phyloP scores from a whole-genome alignment of 1,139 yeast genomes.

The Kodamaea sp. region DNA sequence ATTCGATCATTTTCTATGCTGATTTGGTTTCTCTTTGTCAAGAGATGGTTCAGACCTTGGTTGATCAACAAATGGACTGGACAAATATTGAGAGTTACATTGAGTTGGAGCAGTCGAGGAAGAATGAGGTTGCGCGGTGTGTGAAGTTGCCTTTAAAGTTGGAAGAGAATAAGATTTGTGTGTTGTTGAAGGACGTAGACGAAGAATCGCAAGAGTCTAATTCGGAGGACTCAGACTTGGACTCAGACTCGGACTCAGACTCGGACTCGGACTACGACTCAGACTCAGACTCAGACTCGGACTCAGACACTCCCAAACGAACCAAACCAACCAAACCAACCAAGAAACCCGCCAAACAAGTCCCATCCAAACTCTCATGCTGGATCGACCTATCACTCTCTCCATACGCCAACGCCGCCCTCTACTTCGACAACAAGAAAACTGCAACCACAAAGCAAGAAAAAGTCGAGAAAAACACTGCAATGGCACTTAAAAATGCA shows the following conservation, averaged over 20 bases:
- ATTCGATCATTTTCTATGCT: constrained; percentile 66
- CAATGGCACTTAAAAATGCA: constrained; percentile 78
- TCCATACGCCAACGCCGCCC: constrained; percentile 89
- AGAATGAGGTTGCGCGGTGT: constrained; percentile 58
- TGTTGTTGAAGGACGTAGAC: constrained; percentile 52
- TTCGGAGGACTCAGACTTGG: constrained; percentile 14
- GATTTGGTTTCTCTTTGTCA: constrained; percentile 71
- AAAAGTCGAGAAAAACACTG: constrained; percentile 77
- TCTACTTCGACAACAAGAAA: constrained; percentile 76
- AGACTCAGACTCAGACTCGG: constrained; percentile 33
- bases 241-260: constrained; percentile 28
- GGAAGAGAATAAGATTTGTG: constrained; percentile 61
- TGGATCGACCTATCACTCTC: constrained; percentile 66
- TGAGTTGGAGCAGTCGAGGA: constrained; percentile 62
- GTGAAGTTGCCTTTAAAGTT: constrained; percentile 71
- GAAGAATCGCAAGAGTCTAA: constrained; percentile 16
- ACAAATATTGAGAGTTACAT: constrained; percentile 76
- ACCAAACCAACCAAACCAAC: constrained; percentile 11
- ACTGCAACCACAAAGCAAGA: constrained; percentile 73
- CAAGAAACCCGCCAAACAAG: constrained; percentile 1
- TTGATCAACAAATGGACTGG: constrained; percentile 95
- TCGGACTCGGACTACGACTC: constrained; percentile 25
- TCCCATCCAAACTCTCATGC: constrained; percentile 41
- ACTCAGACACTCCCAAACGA: constrained; percentile 18
- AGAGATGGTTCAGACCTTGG: constrained; percentile 56